phyloP scores from a whole-genome alignment of 768 basidiomycete species.

The Russula abietina region DNA sequence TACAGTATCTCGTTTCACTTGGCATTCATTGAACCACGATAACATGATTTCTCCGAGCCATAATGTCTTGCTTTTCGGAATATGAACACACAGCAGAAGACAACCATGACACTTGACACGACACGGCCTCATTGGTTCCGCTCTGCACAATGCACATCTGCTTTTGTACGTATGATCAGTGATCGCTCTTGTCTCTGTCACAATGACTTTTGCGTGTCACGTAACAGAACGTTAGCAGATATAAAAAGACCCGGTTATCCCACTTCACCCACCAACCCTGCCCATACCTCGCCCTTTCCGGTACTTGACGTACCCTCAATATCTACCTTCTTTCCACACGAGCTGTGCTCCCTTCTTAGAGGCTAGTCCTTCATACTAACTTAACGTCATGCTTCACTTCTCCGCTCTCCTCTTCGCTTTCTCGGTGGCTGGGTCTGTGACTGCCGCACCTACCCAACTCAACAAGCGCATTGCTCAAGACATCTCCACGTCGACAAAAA shows the following conservation, averaged over 20 bases:
- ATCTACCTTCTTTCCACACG: neutral
- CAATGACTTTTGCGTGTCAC: constrained; percentile 1
- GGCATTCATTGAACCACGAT: neutral
- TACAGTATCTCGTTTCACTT: neutral
- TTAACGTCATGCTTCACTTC: constrained; percentile 33
- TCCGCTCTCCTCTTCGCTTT: constrained; percentile 31
- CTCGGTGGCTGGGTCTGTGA: constrained; percentile 31
- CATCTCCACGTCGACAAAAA: constrained; percentile 36
- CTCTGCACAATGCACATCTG: neutral
- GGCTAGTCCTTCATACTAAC: neutral
- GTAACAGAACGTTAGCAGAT: neutral
- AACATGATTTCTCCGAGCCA: neutral
- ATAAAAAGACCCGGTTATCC: constrained; percentile 4
- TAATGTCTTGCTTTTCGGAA: neutral
- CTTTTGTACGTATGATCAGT: neutral
- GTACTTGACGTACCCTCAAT: constrained; percentile 15
- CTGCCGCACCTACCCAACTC: constrained; percentile 34
- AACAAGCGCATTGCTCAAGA: constrained; percentile 44
- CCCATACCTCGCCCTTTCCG: neutral
- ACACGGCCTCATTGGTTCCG: neutral
- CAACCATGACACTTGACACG: too few relatives aligned
- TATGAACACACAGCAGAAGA: neutral
- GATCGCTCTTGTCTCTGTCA: neutral
- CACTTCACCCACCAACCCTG: neutral
- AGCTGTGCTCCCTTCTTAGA: constrained; percentile 17